Evolutionary conservation across 441 rosid genomes (phyloP), one percentile per base, ranked within the genome.

Genomic region (Erysimum pusillum): DNA sequence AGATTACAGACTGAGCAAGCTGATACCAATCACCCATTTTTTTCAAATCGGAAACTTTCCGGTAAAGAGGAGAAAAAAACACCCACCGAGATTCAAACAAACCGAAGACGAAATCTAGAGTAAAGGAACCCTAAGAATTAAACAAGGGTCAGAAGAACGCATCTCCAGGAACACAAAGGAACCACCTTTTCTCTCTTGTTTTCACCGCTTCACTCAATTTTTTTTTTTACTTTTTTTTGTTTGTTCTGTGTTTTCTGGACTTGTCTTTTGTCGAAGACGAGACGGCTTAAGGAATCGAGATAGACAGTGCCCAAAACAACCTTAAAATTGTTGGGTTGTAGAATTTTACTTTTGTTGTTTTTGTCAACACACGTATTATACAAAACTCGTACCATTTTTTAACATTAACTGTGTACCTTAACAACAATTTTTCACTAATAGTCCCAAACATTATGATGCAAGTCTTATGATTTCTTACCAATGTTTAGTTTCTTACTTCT

Each of bases 21-120:
- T 83, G 90, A 61, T 87, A 87, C 97, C 96, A 95, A 20, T 95
- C 98, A 64, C 70, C 87, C 94, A 88, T 90, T 66, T 83, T 83
- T 42, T 0, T 54, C 7, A 22, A 62, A 52, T 76, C 57, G 31
- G 14, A 65, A 60, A 12, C 5, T 5, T 28, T 57, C 31, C 31
- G 2, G 31, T 15, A 12, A 38, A 7, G 7, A 4, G 25, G 25
- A 13, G 22, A 11, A 71, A 10, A 2, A 11, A 4, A 7, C 31
- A 8, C 8, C 9, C 7, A 3, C 9, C 5, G n/a, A 42, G 71
- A 70, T 56, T 76, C 61, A 56, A 34, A 76, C 35, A 39, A 13
- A 39, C 6, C 4, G 35, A 39, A 17, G 5, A 1, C 1, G 60
- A 7, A 58, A 32, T 22, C 69, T 34, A 22, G 69, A 63, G 46